Conservation (phyloP, 768 basidiomycete species). For the Pleurotus giganteus region DNA sequence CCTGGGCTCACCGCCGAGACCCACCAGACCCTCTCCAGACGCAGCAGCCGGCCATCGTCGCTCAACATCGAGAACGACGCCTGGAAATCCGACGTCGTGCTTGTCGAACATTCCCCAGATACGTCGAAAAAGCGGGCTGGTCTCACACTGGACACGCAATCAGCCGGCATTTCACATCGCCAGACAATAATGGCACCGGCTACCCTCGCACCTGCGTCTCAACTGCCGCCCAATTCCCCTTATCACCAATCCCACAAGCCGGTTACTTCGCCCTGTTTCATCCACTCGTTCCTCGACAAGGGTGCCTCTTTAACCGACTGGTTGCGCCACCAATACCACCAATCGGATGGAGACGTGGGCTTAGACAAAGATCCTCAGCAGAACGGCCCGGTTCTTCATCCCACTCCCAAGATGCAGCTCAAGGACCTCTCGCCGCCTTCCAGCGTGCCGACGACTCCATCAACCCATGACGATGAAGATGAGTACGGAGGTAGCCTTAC, state of each 20-base stretch:
- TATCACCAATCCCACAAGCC: conserved; percentile 27
- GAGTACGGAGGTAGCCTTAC: conserved; percentile 79
- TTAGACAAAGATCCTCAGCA: conserved; percentile 49
- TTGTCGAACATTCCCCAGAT: conserved; percentile 36
- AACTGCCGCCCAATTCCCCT: conserved; percentile 14
- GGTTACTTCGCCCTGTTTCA: conserved; percentile 81
- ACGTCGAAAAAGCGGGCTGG: conserved; percentile 21
- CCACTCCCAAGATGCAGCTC: conserved; percentile 8
- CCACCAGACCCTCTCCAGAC: conserved; percentile 34
- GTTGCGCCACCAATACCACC: conserved; percentile 47
- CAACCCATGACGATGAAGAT: conserved; percentile 57
- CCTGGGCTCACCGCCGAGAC: conserved; percentile 20
- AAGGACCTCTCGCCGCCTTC: conserved; percentile 16
- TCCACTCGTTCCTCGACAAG: conserved; percentile 89
- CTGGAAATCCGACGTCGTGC: conserved; percentile 41
- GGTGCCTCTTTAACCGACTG: conserved; percentile 77
- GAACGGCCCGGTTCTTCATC: conserved; percentile 16
- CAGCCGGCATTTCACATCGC: conserved; percentile 1
- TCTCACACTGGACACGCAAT: conserved; percentile 9
- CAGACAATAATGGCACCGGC: conserved; percentile 12
- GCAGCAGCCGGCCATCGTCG: conserved; percentile 41
- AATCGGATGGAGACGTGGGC: conserved; percentile 40
- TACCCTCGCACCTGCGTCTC: conserved; percentile 12
- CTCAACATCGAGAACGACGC: conserved; percentile 41
- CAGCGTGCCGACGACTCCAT: conserved; percentile 21